These are phyloP conservation scores for Phytophthora ohioensis DNA, from an alignment of 352 stramenopile species.

Conservation along the genomic window DNA sequence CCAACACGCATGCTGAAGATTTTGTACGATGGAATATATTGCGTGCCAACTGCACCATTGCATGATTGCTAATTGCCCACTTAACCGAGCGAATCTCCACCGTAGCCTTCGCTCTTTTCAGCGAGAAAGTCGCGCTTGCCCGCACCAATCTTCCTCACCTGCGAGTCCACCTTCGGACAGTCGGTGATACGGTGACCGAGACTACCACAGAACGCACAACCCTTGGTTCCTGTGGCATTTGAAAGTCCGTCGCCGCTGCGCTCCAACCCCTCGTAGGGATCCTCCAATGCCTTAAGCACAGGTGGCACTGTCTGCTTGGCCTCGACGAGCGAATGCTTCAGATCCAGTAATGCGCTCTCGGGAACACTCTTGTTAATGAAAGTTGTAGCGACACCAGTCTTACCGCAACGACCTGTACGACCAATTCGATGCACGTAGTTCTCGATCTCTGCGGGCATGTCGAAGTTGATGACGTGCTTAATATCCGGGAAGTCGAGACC, in stretches of 20 bases:
- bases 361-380: constrained; percentile 99
- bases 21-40: background rate
- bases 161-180: constrained; percentile 99
- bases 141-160: constrained; percentile 95
- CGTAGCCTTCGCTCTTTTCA: constrained; percentile 93
- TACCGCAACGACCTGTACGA: constrained; percentile 97
- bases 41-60: background rate
- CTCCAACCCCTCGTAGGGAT: constrained; percentile 93
- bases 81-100: constrained; percentile 92
- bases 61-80: constrained; percentile 11
- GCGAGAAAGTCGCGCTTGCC: constrained; percentile 95
- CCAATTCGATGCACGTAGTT: constrained; percentile 99
- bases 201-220: constrained; percentile 98
- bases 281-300: constrained; percentile 98
- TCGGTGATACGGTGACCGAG: constrained; percentile 98
- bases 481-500: constrained; percentile 99
- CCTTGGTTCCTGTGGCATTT: constrained; percentile 89
- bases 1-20: background rate
- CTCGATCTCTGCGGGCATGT: constrained; percentile 99
- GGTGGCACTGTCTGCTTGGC: constrained; percentile 98
- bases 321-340: constrained; percentile 99
- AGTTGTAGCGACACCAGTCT: constrained; percentile 98
- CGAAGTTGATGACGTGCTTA: constrained; percentile 99
- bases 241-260: constrained; percentile 50
- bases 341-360: constrained; percentile 97